These are phyloP conservation scores for Thalassiosira ordinaria DNA, from an alignment of 352 stramenopile species.

Conservation along the genomic window DNA sequence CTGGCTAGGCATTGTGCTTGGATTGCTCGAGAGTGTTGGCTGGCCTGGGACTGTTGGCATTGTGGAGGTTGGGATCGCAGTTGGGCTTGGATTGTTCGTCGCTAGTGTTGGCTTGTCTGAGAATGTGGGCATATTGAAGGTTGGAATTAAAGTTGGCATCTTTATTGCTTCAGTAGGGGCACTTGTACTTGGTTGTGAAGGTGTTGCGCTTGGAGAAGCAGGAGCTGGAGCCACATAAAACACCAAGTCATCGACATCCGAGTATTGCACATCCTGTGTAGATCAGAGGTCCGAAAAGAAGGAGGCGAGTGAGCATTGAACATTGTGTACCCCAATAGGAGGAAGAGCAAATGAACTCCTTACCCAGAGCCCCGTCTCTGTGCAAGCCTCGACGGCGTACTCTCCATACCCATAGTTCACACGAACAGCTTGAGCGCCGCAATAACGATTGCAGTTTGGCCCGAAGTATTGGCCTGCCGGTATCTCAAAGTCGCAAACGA, in stretches of 20 bases:
- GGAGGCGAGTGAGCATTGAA: background rate
- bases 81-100: no score
- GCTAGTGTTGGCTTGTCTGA: no score
- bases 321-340: background rate
- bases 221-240: background rate
- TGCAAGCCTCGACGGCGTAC: background rate
- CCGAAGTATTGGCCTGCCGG: background rate
- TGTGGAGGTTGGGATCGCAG: no score
- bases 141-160: no score
- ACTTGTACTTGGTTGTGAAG: no score
- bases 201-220: no score
- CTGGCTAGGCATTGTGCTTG: no score
- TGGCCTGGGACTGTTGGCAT: no score
- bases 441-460: background rate
- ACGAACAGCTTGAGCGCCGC: background rate
- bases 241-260: slow-evolving; percentile 3
- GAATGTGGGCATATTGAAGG: no score
- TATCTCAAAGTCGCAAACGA: background rate
- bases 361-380: background rate
- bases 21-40: no score
- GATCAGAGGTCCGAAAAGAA: background rate
- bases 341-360: background rate
- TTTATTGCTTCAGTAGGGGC: no score
- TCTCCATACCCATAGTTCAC: slow-evolving; percentile 8
- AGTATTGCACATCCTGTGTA: background rate